Conservation (phyloP, 768 basidiomycete species). For the Strobilomyces dryophilus region DNA sequence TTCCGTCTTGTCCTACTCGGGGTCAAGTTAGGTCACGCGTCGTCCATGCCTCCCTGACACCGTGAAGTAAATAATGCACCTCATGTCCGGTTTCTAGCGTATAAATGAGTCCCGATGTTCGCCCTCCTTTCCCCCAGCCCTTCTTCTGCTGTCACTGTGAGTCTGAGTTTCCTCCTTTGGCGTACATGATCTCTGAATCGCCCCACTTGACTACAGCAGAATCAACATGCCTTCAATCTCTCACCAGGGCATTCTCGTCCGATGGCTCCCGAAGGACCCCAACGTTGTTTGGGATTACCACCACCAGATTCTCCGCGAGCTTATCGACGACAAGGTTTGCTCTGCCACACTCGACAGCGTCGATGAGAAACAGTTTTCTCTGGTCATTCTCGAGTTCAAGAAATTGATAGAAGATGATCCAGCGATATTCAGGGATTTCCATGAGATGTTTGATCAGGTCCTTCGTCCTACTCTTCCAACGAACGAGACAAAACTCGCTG, state of each 20-base stretch:
- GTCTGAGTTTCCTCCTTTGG: neutral
- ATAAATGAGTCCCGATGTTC: no score
- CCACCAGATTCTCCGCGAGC: conserved; percentile 25
- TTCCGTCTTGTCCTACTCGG: no score
- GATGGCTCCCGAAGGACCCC: conserved; percentile 19
- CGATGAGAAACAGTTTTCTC: conserved; percentile 11
- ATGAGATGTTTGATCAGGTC: conserved; percentile 23
- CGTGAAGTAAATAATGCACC: neutral
- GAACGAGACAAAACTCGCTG: neutral
- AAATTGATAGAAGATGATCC: conserved; percentile 19
- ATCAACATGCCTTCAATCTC: conserved; percentile 15
- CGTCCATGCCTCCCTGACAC: no score
- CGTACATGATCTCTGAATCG: neutral
- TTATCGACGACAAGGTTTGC: conserved; percentile 16
- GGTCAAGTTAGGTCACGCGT: no score
- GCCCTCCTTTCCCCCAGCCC: neutral
- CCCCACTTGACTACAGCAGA: neutral
- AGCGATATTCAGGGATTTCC: conserved; percentile 18
- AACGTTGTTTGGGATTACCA: conserved; percentile 1
- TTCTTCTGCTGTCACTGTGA: neutral
- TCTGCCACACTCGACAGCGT: neutral
- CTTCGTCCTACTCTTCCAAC: conserved; percentile 25
- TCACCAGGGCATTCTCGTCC: conserved; percentile 25
- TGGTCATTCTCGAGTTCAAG: conserved; percentile 21
- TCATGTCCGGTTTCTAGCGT: neutral